Evolutionary conservation across 306 rosid species (phyloP).

Genomic region (Cucumis cinereus): DNA sequence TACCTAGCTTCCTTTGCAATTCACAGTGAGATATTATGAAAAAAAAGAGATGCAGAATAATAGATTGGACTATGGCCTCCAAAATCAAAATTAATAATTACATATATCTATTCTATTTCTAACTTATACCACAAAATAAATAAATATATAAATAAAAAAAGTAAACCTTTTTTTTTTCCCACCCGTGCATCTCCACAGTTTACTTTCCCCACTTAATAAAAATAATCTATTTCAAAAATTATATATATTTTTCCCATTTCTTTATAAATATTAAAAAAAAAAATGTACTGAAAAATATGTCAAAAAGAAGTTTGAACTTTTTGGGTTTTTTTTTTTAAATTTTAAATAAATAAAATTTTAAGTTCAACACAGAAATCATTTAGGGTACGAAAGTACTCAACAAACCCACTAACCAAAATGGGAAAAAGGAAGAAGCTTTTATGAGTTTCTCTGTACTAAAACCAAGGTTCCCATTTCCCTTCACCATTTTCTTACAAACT

Average conservation of each 20-base stretch:
- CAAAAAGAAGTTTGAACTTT: slow-evolving; percentile 2
- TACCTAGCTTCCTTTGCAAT: slow-evolving; percentile 4
- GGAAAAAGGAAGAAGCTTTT: slow-evolving; percentile 3
- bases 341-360: not conserved
- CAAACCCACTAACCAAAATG: slow-evolving; percentile 6
- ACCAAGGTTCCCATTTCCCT: not conserved
- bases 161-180: not conserved
- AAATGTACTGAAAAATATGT: not conserved
- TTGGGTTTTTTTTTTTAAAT: not conserved
- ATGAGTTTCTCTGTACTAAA: not conserved
- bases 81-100: slow-evolving; percentile 4
- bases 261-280: not conserved
- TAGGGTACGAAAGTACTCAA: slow-evolving; percentile 6
- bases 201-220: not conserved
- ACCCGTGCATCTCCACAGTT: slow-evolving; percentile 5
- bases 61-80: not conserved
- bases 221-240: not conserved
- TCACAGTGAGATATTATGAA: not conserved
- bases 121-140: not conserved
- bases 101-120: not conserved
- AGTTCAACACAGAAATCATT: slow-evolving; percentile 7
- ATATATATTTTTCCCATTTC: no score
- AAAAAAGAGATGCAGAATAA: not conserved
- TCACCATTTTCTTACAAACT: not conserved
- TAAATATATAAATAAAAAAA: not conserved